Evolutionary conservation across 2,329 filamentous ascomycete species (phyloP).

Genomic region (Aspergillus fumigatus): DNA sequence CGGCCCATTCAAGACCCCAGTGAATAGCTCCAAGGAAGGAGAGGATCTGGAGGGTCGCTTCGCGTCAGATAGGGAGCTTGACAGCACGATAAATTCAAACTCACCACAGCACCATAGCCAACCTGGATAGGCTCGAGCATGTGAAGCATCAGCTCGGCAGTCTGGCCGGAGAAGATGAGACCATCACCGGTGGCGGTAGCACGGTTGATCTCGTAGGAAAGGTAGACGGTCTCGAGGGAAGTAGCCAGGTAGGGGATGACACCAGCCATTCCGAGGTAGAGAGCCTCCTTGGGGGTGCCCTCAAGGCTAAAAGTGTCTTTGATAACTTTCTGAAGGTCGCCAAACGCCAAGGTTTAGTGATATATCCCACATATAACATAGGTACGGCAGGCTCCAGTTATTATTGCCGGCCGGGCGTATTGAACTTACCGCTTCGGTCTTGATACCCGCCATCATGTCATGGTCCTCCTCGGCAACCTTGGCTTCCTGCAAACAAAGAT

Average conservation of each 20-base stretch:
- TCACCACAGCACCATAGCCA: slow-evolving; percentile 79
- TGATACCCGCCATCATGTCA: slow-evolving; percentile 51
- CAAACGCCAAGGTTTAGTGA: slow-evolving; percentile 5
- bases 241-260: slow-evolving; percentile 82
- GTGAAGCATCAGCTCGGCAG: slow-evolving; percentile 66
- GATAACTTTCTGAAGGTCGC: slow-evolving; percentile 52
- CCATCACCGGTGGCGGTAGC: slow-evolving; percentile 56
- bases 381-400: not conserved
- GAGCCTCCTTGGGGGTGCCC: slow-evolving; percentile 63
- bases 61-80: slow-evolving; percentile 1
- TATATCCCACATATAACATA: not conserved
- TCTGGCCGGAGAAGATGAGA: slow-evolving; percentile 64
- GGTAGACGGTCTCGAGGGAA: slow-evolving; percentile 74
- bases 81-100: slow-evolving; percentile 25
- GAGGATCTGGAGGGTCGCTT: slow-evolving; percentile 58
- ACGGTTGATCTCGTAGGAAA: slow-evolving; percentile 78
- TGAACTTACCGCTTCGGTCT: slow-evolving; percentile 54
- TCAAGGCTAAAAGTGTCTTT: slow-evolving; percentile 64
- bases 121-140: slow-evolving; percentile 82
- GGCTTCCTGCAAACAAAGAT: slow-evolving; percentile 38
- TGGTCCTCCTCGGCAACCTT: slow-evolving; percentile 35
- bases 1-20: slow-evolving; percentile 84
- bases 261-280: slow-evolving; percentile 68
- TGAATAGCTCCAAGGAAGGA: slow-evolving; percentile 92
- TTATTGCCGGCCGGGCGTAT: not conserved